A percentile compares a stretch with the other conserved stretches of the same genome.
These are phyloP conservation scores for Metschnikowia continentalis DNA, from an alignment of 805 yeast species.

Conservation along the genomic window DNA sequence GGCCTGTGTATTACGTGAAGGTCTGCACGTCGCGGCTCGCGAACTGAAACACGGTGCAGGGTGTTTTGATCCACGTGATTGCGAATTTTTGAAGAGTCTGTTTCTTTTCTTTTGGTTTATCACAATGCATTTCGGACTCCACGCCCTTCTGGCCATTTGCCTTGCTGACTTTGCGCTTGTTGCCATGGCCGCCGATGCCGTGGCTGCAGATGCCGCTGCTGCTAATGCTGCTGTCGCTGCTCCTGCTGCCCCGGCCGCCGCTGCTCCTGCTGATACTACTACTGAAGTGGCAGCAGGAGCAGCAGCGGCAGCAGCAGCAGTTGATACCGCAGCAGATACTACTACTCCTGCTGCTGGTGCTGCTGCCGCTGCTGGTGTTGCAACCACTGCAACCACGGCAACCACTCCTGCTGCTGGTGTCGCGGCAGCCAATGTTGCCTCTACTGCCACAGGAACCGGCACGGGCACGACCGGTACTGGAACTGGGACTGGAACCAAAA, in stretches of 20 bases:
- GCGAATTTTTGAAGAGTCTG: not conserved
- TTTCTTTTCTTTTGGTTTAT: not conserved
- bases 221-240: slow-evolving; percentile 17
- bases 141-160: slow-evolving; percentile 1
- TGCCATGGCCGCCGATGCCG: slow-evolving; percentile 16
- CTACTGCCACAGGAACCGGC: slow-evolving; percentile 7
- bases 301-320: slow-evolving; percentile 16
- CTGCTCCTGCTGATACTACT: slow-evolving; percentile 18
- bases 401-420: slow-evolving; percentile 16
- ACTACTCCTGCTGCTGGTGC: slow-evolving; percentile 13
- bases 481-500: not conserved
- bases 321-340: slow-evolving; percentile 8
- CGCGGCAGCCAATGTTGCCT: slow-evolving; percentile 9
- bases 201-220: slow-evolving; percentile 17
- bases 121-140: slow-evolving; percentile 1
- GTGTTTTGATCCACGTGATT: not conserved
- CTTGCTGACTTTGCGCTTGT: slow-evolving; percentile 13
- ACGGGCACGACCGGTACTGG: slow-evolving; percentile 12
- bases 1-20: not conserved
- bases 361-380: slow-evolving; percentile 3
- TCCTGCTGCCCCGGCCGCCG: slow-evolving; percentile 16
- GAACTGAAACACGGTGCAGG: not conserved
- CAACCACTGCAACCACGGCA: slow-evolving; percentile 9
- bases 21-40: not conserved
- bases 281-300: slow-evolving; percentile 15